Evolutionary conservation across 225 moss, liverwort and hornwort species (phyloP).

Genomic region (Straminergon stramineum): DNA sequence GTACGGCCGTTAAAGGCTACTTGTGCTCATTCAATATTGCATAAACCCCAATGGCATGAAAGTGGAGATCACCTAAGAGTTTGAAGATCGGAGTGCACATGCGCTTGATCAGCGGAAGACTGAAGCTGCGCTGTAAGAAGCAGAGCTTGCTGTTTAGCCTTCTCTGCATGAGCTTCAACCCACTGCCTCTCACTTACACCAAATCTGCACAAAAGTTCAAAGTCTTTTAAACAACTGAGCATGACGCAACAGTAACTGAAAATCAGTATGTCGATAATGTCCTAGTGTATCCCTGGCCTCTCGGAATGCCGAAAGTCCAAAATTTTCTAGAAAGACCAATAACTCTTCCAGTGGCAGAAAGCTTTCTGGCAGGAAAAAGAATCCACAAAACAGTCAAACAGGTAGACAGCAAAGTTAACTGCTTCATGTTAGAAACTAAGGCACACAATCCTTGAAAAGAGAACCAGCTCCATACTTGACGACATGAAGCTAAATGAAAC

Average conservation of each 20-base stretch:
- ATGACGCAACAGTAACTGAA: neutral
- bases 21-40: neutral
- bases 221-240: neutral
- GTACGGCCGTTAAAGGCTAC: neutral
- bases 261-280: neutral
- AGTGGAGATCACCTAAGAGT: conserved; percentile 58
- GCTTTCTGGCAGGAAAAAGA: neutral
- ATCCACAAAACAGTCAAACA: neutral
- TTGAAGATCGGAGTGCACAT: conserved; percentile 69
- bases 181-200: conserved; percentile 98
- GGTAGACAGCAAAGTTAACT: neutral
- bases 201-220: conserved; percentile 36
- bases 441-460: neutral
- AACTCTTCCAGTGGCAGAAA: neutral
- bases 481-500: neutral
- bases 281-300: neutral
- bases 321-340: neutral
- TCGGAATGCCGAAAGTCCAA: neutral
- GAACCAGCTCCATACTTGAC: neutral
- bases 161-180: conserved; percentile 96
- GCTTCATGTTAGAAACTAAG: neutral
- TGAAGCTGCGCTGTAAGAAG: conserved; percentile 68
- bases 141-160: conserved; percentile 85
- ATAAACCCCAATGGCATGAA: neutral
- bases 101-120: conserved; percentile 79